Base-by-base conservation (phyloP, 345 rosid genomes). In the Kernera saxatilis region DNA sequence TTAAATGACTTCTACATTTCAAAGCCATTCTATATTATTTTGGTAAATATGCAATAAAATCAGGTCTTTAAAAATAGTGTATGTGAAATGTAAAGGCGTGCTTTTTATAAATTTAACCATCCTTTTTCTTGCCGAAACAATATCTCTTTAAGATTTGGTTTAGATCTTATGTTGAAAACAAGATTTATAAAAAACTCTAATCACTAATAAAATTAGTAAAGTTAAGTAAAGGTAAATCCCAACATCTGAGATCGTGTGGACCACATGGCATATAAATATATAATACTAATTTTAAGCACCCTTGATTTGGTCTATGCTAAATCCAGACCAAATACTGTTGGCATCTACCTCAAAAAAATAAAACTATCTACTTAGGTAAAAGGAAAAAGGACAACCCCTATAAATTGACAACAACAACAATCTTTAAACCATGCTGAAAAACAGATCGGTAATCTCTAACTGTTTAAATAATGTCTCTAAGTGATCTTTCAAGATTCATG, bases 271-370 rank as follows among this genome's bases (percentile, higher is more conserved):
- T 43, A 69, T 45, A 33, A 40, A n/a, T n/a, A n/a, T n/a, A n/a
- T 25, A 39, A 29, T 62, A 54, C 43, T 55, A 64, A 45, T 54
- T 36, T 62, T n/a, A 76, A 68, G 46, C 78, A 74, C 39, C 73
- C 69, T 68, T 69, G 74, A 75, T 75, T 60, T 75, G 74, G 78
- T 68, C 74, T 60, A 68, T 14, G 37, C 60, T 8, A 76, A 70
- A 62, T 69, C 69, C 64, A 69, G 45, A 70, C 78, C 57, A 63
- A 50, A 48, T 63, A 54, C 21, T 76, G 27, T 54, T 53, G 61
- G 67, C 37, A 76, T 55, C 66, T 63, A 63, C 44, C 55, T 60
- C 1, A 3, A 50, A 48, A 50, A 49, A 39, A 0, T 25, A 49
- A 37, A 73, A 39, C 19, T 5, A 58, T 43, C 61, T 49, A 29